Base-by-base conservation (phyloP, 192 early-diverging fungal genomes). In the Linnemannia schmuckeri region DNA sequence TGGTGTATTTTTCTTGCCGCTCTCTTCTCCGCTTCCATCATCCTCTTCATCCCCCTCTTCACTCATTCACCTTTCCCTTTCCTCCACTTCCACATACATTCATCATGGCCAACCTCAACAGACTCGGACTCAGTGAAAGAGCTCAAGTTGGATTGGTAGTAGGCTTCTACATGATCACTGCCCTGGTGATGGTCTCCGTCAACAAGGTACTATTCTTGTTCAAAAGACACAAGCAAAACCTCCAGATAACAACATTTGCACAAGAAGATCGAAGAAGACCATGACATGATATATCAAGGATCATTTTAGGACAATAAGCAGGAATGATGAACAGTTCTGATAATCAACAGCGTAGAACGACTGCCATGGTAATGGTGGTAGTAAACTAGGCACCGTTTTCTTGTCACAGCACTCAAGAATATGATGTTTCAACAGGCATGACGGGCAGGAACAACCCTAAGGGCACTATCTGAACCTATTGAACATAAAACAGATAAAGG, bases 101-200 rank as follows among this genome's bases (percentile, higher is more conserved):
- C 46, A 57, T 30, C 54, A 57, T 75, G 54, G 27, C 74, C 47
- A 75, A 33, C 47, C n/a, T 52, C 1, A 75, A 75, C 52, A 55
- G 35, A 15, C 30, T 57, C 17, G 74, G 74, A 35, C 74, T 75
- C 54, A 61, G 8, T 4, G 74, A 75, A 18, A 12, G 74, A 0
- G 38, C 61, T 54, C 12, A 27, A 5, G 86, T 88, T 10, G 22
- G 74, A 7, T 47, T 63, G 30, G 61, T 84, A 6, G 86, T 88
- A 4, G 30, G 38, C 8, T 88, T 88, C 18, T 88, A 88, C 42
- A 88, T 88, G 57, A 33, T 83, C 47, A 88, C 89, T 4, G 83
- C 88, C 30, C 27, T 90, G 22, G 70, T 88, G 33, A 89, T 90
- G 84, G 89, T 90, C 52, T 72, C 76, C 73, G 88, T 89, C 42